Base-by-base conservation (phyloP, 352 stramenopile species). In the Phytophthora pini region DNA sequence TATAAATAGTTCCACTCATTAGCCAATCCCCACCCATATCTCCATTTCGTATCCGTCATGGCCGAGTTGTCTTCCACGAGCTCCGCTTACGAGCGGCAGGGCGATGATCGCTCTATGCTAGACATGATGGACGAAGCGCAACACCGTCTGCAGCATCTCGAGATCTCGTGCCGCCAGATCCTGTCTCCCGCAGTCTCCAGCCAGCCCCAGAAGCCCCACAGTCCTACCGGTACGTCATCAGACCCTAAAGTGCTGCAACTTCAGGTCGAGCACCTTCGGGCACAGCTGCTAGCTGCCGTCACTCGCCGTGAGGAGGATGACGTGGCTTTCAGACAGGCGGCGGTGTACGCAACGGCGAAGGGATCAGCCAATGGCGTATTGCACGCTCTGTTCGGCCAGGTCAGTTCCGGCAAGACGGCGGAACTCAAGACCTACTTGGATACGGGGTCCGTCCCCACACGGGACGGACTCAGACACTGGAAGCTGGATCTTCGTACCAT, bases 381-480 rank as follows among this genome's bases (percentile, higher is more conserved):
- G 4, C 82, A 92, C 60, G 74, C 80, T 31, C 72, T 95, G 9
- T 95, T 95, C 59, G 84, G 90, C 65, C 85, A 90, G 49, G 80
- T 74, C 8, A 90, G 75, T 40, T 49, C 58, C 27, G 84, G 74
- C 22, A 93, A 94, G 61, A 64, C 68, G 32, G 65, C 72, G 6
- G 81, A 79, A 36, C 56, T 95, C 4, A 74, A 65, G 39, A 55
- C 74, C 17, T 95, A 83, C 71, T 53, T 87, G 46, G 79, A 91
- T n/a, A 87, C 82, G 4, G 85, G 87, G 12, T 82, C 84, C 17
- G 86, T 95, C 48, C 77, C 81, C 20, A 92, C 87, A n/a, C 83
- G 87, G 32, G 85, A 92, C 60, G 82, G 82, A 7, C 72, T 93
- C 3, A 74, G 79, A 54, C 85, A 95, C 70, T 95, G 87, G 83